Evolutionary conservation across 306 rosid species (phyloP).

Genomic region (Ceratonia siliqua): DNA sequence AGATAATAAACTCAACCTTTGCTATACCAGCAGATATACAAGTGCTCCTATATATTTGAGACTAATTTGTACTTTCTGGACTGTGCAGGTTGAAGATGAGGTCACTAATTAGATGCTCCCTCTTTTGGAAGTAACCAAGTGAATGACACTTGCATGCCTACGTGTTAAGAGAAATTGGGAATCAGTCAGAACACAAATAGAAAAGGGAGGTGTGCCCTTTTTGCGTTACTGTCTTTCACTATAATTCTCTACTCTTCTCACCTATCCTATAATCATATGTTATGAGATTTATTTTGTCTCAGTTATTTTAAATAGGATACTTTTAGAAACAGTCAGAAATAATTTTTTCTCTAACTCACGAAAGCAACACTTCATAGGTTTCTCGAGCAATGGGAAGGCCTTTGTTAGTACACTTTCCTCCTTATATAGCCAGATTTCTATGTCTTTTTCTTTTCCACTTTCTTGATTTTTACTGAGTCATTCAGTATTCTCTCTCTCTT

Average conservation of each 20-base stretch:
- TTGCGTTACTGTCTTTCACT: conserved; percentile 44
- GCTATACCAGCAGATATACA: conserved; percentile 31
- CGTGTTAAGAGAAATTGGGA: conserved; percentile 30
- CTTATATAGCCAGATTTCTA: conserved; percentile 23
- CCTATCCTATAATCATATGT: too few relatives aligned
- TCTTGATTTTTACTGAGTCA: conserved; percentile 13
- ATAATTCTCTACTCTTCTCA: too few relatives aligned
- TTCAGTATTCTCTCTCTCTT: background rate
- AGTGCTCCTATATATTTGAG: conserved; percentile 12
- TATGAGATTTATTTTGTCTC: too few relatives aligned
- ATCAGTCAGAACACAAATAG: conserved; percentile 27
- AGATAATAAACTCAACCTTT: conserved; percentile 31
- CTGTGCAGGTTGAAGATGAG: conserved; percentile 25
- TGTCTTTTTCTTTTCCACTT: conserved; percentile 37
- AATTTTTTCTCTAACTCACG: conserved; percentile 54
- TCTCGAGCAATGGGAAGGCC: conserved; percentile 70
- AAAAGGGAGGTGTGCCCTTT: conserved; percentile 42
- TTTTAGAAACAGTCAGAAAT: too few relatives aligned
- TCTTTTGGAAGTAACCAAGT: conserved; percentile 59
- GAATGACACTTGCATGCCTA: conserved; percentile 64
- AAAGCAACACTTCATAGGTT: conserved; percentile 71
- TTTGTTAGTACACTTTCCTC: conserved; percentile 41
- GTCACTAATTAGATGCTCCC: conserved; percentile 50
- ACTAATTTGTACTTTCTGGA: conserved; percentile 1
- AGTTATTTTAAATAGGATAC: too few relatives aligned